phyloP scores from a whole-genome alignment of 768 basidiomycete species.

The Megacollybia marginata region DNA sequence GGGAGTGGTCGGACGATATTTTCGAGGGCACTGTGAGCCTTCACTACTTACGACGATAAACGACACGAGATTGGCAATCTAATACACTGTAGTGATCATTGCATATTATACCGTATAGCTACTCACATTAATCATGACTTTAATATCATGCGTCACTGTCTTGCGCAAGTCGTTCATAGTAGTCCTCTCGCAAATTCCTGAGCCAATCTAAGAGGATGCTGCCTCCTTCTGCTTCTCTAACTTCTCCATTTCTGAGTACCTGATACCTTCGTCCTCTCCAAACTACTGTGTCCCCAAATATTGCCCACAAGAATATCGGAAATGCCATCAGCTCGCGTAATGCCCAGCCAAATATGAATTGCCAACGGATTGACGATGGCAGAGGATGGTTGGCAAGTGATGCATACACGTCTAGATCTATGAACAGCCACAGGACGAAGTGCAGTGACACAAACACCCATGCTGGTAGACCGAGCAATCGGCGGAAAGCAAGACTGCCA shows the following conservation, averaged over 20 bases:
- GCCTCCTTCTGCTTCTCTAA: conserved; percentile 9
- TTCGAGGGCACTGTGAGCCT: conserved; percentile 59
- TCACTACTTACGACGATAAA: background rate
- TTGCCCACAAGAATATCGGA: conserved; percentile 81
- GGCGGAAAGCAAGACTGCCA: conserved; percentile 45
- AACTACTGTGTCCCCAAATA: conserved; percentile 72
- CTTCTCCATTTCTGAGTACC: conserved; percentile 70
- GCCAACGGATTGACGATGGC: conserved; percentile 35
- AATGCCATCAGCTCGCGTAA: conserved; percentile 76
- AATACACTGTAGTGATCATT: no score
- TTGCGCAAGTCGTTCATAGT: no score
- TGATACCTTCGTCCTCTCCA: conserved; percentile 85
- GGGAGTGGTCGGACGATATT: conserved; percentile 54
- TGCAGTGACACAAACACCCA: conserved; percentile 55
- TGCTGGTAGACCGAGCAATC: conserved; percentile 41
- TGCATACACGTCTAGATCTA: conserved; percentile 79
- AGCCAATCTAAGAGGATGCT: no score
- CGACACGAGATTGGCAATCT: background rate
- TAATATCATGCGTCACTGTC: no score
- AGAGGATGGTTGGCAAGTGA: conserved; percentile 67
- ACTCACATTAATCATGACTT: no score
- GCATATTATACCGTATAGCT: no score
- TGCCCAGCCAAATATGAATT: conserved; percentile 74
- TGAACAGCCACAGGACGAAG: conserved; percentile 59
- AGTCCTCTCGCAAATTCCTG: no score